These are phyloP conservation scores for Marasmius fiardii DNA, from an alignment of 1,284 basidiomycete species.

Conservation along the genomic window DNA sequence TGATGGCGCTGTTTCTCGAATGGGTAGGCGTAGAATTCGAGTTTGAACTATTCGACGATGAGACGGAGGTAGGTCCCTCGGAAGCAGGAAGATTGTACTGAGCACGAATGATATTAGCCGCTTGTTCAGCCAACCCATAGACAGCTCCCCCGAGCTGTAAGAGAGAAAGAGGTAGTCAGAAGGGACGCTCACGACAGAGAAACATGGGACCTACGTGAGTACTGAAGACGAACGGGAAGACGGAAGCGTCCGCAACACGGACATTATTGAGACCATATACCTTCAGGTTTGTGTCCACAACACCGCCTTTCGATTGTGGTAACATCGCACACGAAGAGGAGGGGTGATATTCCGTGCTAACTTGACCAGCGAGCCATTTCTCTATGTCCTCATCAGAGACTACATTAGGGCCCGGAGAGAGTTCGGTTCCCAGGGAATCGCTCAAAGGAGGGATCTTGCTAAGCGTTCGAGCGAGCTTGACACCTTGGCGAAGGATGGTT, in stretches of 20 bases:
- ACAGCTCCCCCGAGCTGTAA: conserved; percentile 5
- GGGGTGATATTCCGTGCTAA: conserved; percentile 53
- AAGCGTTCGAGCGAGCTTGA: conserved; percentile 48
- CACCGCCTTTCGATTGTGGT: conserved; percentile 57
- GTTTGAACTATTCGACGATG: not conserved
- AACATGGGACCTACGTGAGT: conserved; percentile 32
- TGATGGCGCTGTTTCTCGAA: not conserved
- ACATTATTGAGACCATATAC: conserved; percentile 56
- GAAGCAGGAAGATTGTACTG: conserved; percentile 28
- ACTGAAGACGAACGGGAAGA: conserved; percentile 42
- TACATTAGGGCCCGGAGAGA: conserved; percentile 35
- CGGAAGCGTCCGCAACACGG: conserved; percentile 36
- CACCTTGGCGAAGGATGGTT: conserved; percentile 30
- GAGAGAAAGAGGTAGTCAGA: not conserved
- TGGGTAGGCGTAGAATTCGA: not conserved
- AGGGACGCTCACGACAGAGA: not conserved
- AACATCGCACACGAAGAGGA: conserved; percentile 64
- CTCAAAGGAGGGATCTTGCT: conserved; percentile 38
- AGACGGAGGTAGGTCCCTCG: not conserved
- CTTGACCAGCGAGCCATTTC: conserved; percentile 35
- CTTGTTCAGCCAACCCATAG: conserved; percentile 66
- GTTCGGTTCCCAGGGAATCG: conserved; percentile 30
- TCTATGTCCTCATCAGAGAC: conserved; percentile 45
- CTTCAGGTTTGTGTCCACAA: conserved; percentile 58
- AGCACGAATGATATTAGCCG: conserved; percentile 55